These are phyloP conservation scores for Hypoxylon fragiforme DNA, from an alignment of 495 filamentous ascomycete genomes.

Conservation along the genomic window DNA sequence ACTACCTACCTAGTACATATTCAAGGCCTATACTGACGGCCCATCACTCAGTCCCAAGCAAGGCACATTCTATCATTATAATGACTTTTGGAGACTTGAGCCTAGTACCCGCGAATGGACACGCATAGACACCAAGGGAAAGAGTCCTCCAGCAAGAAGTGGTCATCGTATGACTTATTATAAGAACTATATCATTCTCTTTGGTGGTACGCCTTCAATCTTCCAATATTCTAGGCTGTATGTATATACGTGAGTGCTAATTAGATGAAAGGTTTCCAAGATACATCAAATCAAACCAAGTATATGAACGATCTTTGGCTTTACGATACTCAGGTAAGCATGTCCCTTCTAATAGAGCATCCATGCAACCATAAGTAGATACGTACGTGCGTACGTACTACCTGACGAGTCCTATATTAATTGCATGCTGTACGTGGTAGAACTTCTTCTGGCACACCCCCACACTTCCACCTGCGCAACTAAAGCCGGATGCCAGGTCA, in stretches of 20 bases:
- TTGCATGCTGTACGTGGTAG: too few species aligned
- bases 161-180: constrained; percentile 95
- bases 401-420: constrained; percentile 55
- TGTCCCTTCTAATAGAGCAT: too few species aligned
- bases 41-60: constrained; percentile 68
- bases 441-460: constrained; percentile 80
- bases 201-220: constrained; percentile 35
- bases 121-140: constrained; percentile 82
- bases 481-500: constrained; percentile 86
- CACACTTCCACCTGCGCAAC: constrained; percentile 67
- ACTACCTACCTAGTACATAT: too few species aligned
- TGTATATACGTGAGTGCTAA: too few species aligned
- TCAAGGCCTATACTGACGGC: constrained; percentile 54
- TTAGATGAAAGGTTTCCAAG: constrained; percentile 93
- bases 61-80: constrained; percentile 98
- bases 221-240: constrained; percentile 2
- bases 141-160: constrained; percentile 83
- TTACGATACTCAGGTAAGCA: constrained; percentile 55
- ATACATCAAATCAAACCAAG: constrained; percentile 89
- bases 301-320: constrained; percentile 75
- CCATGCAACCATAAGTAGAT: too few species aligned
- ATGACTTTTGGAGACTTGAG: constrained; percentile 95
- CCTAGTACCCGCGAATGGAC: constrained; percentile 83
- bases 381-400: constrained; percentile 42
- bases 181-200: constrained; percentile 61